Percentiles rank a stretch among this genome's conserved stretches.
These are phyloP conservation scores for Strigomonas culicis DNA, from an alignment of 208 protist species.

Conservation along the genomic window DNA sequence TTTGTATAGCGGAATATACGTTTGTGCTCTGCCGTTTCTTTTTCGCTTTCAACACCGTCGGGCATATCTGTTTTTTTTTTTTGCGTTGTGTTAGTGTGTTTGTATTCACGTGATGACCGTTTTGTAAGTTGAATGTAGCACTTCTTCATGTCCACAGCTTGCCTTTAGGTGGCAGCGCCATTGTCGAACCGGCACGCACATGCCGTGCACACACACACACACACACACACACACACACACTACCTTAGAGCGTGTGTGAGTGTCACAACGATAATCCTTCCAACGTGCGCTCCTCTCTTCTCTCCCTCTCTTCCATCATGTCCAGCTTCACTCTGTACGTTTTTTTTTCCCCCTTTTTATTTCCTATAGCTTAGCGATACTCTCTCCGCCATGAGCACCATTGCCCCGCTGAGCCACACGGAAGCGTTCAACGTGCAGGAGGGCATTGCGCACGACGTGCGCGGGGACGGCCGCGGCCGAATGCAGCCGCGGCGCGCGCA, in stretches of 20 bases:
- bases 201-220: neutral
- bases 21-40: conserved; percentile 3
- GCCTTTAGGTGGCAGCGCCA: neutral
- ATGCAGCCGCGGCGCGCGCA: conserved; percentile 68
- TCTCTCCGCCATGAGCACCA: neutral
- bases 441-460: conserved; percentile 56
- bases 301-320: neutral
- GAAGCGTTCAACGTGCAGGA: conserved; percentile 75
- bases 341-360: neutral
- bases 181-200: too few relatives aligned
- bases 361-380: too few relatives aligned
- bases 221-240: conserved; percentile 17
- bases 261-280: too few relatives aligned
- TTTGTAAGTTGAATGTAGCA: conserved; percentile 1
- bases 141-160: neutral
- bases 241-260: too few relatives aligned
- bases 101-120: neutral
- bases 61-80: too few relatives aligned
- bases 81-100: neutral
- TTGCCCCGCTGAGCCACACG: conserved; percentile 46
- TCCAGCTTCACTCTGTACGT: neutral
- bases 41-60: too few relatives aligned
- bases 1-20: neutral
- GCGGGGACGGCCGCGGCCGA: conserved; percentile 72
- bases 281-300: too few relatives aligned